Evolutionary conservation across 1,139 yeast genomes (phyloP), one percentile per base, ranked within the genome.

Genomic region (Candida albicans): DNA sequence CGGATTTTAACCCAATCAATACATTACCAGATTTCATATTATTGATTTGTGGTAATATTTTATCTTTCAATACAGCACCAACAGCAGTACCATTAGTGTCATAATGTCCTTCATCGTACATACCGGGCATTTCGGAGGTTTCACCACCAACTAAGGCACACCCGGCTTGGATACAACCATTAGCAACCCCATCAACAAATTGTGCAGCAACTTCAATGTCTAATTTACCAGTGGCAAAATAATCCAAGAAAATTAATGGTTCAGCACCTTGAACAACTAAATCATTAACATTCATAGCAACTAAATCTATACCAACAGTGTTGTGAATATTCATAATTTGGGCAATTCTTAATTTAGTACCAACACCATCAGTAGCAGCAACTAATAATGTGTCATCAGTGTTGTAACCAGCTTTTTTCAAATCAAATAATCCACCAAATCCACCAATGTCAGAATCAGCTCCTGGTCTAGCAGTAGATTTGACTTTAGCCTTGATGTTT

Each of bases 51-150:
- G 99, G 99, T 55, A 95, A 74, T 43, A 93, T 80, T 52, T 80
- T 77, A 50, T 73, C 68, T 59, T 86, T 87, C 54, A 78, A 72
- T n/a, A 95, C 98, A n/a, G 99, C 99, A 58, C 99, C 99, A 41
- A 95, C 91, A 42, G 97, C 95, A 35, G 99, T 93, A 67, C 99
- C 99, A 59, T 93, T 93, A 48, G 96, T 91, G 67, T 95, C 99
- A 63, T 95, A 95, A 66, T 95, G 99, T 37, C 95, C 95, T 47
- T 83, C 90, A 46, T 84, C 87, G 61, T 95, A 95, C 86, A 95
- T 89, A 53, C 99, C 99, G 34, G 99, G 99, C 99, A 95, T 95
- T 75, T 95, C 99, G 45, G 96, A 88, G 40, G 99, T 95, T 68
- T 95, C 99, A 54, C 99, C 99, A 45, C 99, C 99, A 49, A 95